phyloP scores from a whole-genome alignment of 1,284 basidiomycete genomes.

The Moesziomyces sp. region DNA sequence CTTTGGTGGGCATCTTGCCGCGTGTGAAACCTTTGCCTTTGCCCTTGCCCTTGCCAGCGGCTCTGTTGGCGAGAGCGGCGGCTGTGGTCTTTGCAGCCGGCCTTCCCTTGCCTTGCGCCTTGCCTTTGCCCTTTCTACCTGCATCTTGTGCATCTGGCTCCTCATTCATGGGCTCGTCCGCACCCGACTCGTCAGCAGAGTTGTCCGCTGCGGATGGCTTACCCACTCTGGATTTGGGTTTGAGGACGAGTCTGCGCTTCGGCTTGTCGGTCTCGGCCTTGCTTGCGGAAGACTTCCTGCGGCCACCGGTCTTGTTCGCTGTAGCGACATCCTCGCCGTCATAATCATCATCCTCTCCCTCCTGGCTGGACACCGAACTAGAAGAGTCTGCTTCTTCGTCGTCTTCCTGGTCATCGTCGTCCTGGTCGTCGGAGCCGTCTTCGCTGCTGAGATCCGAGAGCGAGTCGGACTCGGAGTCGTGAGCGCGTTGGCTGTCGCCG shows the following conservation, averaged over 20 bases:
- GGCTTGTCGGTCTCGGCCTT: slow-evolving; percentile 25
- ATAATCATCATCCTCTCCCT: slow-evolving; percentile 34
- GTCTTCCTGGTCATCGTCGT: slow-evolving; percentile 13
- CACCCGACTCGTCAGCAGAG: slow-evolving; percentile 10
- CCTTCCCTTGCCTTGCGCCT: slow-evolving; percentile 19
- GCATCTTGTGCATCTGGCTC: not conserved
- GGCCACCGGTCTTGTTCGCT: slow-evolving; percentile 6
- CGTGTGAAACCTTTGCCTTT: slow-evolving; percentile 22
- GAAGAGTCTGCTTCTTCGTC: slow-evolving; percentile 16
- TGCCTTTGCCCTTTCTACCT: slow-evolving; percentile 3
- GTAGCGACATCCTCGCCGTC: slow-evolving; percentile 14
- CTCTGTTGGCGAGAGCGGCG: slow-evolving; percentile 33
- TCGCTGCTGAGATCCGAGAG: slow-evolving; percentile 52
- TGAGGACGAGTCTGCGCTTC: slow-evolving; percentile 43
- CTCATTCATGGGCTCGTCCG: slow-evolving; percentile 11
- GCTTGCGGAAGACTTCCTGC: slow-evolving; percentile 25
- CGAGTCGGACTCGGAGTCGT: slow-evolving; percentile 46
- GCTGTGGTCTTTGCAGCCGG: slow-evolving; percentile 31
- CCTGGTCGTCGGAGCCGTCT: slow-evolving; percentile 16
- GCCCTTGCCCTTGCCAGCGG: slow-evolving; percentile 39
- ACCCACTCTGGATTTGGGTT: slow-evolving; percentile 39
- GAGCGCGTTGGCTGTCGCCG: slow-evolving; percentile 25
- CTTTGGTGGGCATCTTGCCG: slow-evolving; percentile 46
- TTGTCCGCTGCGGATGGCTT: slow-evolving; percentile 7
- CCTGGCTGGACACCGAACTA: slow-evolving; percentile 20